Evolutionary conservation across 2,329 filamentous ascomycete species (phyloP).

Genomic region (Paramyrothecium sp.): DNA sequence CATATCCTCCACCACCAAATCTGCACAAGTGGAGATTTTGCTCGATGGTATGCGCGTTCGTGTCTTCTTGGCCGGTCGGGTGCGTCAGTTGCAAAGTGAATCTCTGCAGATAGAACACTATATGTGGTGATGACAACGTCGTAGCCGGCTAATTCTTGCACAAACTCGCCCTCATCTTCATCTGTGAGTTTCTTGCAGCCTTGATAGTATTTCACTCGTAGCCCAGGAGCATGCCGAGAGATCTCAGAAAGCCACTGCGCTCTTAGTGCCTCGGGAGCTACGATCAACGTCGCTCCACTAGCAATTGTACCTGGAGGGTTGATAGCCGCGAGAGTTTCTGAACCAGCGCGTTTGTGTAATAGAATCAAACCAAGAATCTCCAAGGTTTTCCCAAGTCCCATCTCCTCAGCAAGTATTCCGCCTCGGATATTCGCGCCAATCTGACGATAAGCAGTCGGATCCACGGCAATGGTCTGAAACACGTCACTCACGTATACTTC

Average conservation of each 20-base stretch:
- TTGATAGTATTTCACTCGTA: constrained; percentile 56
- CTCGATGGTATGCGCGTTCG: constrained; percentile 62
- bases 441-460: constrained; percentile 42
- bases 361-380: constrained; percentile 72
- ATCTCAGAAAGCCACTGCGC: constrained; percentile 64
- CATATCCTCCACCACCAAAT: constrained; percentile 87
- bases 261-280: constrained; percentile 55
- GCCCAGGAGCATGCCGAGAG: constrained; percentile 52
- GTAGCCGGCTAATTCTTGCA: constrained; percentile 44
- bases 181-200: constrained; percentile 40
- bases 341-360: constrained; percentile 43
- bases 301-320: constrained; percentile 37
- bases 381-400: constrained; percentile 80
- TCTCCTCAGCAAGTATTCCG: constrained; percentile 76
- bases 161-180: constrained; percentile 34
- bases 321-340: constrained; percentile 8
- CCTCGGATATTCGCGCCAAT: constrained; percentile 44
- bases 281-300: constrained; percentile 59
- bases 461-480: constrained; percentile 55
- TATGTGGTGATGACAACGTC: constrained; percentile 67
- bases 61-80: constrained; percentile 69
- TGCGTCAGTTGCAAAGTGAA: constrained; percentile 71
- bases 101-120: constrained; percentile 71
- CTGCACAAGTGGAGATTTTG: constrained; percentile 73
- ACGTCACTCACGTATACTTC: constrained; percentile 60